Percentiles rank a stretch among this genome's conserved stretches.
These are phyloP conservation scores for Hypoxylon lienhwacheense DNA, from an alignment of 495 filamentous ascomycete genomes.

Conservation along the genomic window DNA sequence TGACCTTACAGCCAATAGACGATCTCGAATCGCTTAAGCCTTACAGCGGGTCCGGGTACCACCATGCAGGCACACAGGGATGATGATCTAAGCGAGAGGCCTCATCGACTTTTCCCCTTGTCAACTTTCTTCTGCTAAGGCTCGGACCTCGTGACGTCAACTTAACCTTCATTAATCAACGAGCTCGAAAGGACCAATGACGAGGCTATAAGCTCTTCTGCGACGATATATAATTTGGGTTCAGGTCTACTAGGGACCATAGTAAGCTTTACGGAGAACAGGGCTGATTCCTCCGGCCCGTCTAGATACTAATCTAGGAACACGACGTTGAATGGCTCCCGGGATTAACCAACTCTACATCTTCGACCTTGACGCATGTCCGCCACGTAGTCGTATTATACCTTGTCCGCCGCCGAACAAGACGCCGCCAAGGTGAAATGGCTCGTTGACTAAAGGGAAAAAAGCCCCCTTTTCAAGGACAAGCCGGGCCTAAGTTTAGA, in stretches of 20 bases:
- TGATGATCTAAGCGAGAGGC: slow-evolving; percentile 29
- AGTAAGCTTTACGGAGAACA: slow-evolving; percentile 17
- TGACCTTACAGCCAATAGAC: no score
- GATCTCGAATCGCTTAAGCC: no score
- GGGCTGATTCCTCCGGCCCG: slow-evolving; percentile 5
- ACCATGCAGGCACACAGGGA: no score
- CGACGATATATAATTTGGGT: slow-evolving; percentile 22
- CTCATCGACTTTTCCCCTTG: slow-evolving; percentile 6
- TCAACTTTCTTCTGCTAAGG: neutral
- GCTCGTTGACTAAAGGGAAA: no score
- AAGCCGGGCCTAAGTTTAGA: slow-evolving; percentile 28
- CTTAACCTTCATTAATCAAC: neutral
- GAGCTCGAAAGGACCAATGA: neutral
- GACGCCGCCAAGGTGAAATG: slow-evolving; percentile 12
- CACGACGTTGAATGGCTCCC: slow-evolving; percentile 18
- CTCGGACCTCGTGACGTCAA: slow-evolving; percentile 24
- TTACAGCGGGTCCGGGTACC: no score
- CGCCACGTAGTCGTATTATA: slow-evolving; percentile 13
- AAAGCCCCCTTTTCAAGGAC: no score
- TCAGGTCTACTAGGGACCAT: slow-evolving; percentile 23
- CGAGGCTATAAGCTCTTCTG: slow-evolving; percentile 20
- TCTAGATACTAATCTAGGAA: slow-evolving; percentile 28
- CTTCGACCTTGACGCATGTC: slow-evolving; percentile 9
- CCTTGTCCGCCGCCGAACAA: slow-evolving; percentile 4
- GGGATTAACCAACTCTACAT: slow-evolving; percentile 9